phyloP scores from a whole-genome alignment of 306 rosid genomes.

The Gleditsia sinensis region DNA sequence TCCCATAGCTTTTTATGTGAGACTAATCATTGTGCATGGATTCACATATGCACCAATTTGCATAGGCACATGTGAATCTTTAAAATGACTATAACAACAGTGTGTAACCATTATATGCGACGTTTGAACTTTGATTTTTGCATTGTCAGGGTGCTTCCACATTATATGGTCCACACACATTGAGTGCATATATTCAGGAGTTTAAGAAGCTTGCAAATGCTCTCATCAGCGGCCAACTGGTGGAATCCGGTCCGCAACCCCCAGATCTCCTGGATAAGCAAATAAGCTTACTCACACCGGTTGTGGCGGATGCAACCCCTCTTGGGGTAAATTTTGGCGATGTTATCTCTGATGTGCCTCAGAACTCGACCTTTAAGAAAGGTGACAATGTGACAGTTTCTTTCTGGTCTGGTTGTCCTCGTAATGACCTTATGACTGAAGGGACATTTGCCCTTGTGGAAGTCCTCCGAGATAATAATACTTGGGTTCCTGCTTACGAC shows the following conservation, averaged over 20 bases:
- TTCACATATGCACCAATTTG: neutral
- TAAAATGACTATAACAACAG: neutral
- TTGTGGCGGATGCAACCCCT: slow-evolving; percentile 75
- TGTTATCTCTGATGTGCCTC: slow-evolving; percentile 59
- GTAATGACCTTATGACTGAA: slow-evolving; percentile 91
- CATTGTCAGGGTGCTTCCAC: slow-evolving; percentile 85
- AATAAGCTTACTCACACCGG: slow-evolving; percentile 80
- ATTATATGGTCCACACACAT: slow-evolving; percentile 84
- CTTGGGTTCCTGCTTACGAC: slow-evolving; percentile 83
- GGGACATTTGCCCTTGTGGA: slow-evolving; percentile 91
- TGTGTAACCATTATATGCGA: neutral
- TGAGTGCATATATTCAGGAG: slow-evolving; percentile 88
- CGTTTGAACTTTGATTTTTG: slow-evolving; percentile 10
- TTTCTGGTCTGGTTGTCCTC: slow-evolving; percentile 94
- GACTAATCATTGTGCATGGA: slow-evolving; percentile 6
- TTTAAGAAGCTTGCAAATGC: slow-evolving; percentile 81
- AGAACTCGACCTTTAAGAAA: slow-evolving; percentile 67
- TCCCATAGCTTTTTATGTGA: neutral
- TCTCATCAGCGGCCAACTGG: slow-evolving; percentile 39
- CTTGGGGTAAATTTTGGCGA: slow-evolving; percentile 70
- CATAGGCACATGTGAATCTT: neutral
- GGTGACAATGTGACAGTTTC: slow-evolving; percentile 62
- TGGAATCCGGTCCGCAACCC: slow-evolving; percentile 76
- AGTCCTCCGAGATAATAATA: slow-evolving; percentile 53
- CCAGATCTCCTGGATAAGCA: slow-evolving; percentile 78